phyloP scores from a whole-genome alignment of 192 early-diverging fungal species.

The Umbelopsis sp. region DNA sequence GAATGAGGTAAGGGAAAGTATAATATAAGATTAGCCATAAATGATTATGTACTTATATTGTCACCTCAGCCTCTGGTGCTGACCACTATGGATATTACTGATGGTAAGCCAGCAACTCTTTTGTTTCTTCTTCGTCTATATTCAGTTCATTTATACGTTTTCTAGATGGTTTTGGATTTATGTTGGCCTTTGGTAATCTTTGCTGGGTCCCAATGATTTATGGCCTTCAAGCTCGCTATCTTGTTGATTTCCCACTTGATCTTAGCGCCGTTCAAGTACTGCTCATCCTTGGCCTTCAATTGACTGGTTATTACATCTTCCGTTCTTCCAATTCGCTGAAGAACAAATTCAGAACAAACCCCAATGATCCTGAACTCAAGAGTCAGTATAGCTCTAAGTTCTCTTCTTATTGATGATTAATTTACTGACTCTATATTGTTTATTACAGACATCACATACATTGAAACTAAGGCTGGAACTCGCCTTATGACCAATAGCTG shows the following conservation, averaged over 20 bases:
- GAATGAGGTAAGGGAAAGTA: conserved; percentile 51
- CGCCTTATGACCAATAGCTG: conserved; percentile 84
- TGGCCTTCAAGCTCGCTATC: conserved; percentile 87
- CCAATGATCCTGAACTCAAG: conserved; percentile 54
- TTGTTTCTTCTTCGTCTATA: neutral
- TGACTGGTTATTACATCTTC: conserved; percentile 84
- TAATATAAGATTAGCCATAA: neutral
- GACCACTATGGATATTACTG: conserved; percentile 98
- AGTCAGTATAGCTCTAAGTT: conserved; percentile 27
- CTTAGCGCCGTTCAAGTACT: conserved; percentile 47
- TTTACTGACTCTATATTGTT: neutral
- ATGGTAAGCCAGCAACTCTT: conserved; percentile 31
- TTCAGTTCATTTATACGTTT: neutral
- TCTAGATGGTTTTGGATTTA: conserved; percentile 91
- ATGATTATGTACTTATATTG: neutral
- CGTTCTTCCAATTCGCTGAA: conserved; percentile 89
- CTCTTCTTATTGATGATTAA: neutral
- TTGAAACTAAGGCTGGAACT: conserved; percentile 81
- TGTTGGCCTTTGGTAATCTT: conserved; percentile 78
- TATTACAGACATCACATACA: conserved; percentile 72
- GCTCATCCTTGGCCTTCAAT: conserved; percentile 55
- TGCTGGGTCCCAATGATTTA: conserved; percentile 94
- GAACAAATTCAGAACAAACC: conserved; percentile 82
- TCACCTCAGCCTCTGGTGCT: conserved; percentile 69
- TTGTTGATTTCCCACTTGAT: conserved; percentile 67